Percentiles rank a stretch among this genome's conserved stretches.
These are phyloP conservation scores for Fraxinus greggii DNA, from an alignment of 305 asterid genomes.

Conservation along the genomic window DNA sequence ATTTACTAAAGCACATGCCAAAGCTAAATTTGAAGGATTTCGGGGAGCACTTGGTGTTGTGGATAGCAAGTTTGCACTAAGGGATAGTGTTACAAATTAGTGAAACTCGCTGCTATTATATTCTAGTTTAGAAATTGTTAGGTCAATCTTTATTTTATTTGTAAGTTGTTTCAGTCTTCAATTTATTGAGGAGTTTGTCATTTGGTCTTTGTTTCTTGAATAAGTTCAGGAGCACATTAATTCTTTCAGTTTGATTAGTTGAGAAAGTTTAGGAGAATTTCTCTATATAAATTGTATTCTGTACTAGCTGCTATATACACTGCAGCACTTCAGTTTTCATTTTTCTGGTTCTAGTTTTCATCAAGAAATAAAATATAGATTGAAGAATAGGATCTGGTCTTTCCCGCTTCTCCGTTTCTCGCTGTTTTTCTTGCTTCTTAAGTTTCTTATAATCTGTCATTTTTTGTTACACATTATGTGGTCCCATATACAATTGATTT, in stretches of 20 bases:
- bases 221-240: not conserved
- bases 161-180: not conserved
- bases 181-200: not conserved
- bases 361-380: not conserved
- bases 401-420: not conserved
- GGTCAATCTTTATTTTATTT: not conserved
- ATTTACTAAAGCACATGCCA: not conserved
- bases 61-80: not conserved
- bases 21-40: not conserved
- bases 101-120: not conserved
- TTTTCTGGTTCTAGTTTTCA: not conserved
- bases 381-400: not conserved
- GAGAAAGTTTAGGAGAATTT: not conserved
- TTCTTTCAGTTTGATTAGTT: not conserved
- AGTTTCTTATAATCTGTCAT: not conserved
- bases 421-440: not conserved
- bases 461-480: not conserved
- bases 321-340: not conserved
- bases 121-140: not conserved
- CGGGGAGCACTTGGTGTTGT: not conserved
- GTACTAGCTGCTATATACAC: not conserved
- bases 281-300: constrained; percentile 33
- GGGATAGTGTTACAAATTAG: not conserved
- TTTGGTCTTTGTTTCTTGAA: not conserved
- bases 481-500: not conserved